Base-by-base conservation (phyloP, 108 stramenopile genomes). In the Pseudonitzschia pungens region DNA sequence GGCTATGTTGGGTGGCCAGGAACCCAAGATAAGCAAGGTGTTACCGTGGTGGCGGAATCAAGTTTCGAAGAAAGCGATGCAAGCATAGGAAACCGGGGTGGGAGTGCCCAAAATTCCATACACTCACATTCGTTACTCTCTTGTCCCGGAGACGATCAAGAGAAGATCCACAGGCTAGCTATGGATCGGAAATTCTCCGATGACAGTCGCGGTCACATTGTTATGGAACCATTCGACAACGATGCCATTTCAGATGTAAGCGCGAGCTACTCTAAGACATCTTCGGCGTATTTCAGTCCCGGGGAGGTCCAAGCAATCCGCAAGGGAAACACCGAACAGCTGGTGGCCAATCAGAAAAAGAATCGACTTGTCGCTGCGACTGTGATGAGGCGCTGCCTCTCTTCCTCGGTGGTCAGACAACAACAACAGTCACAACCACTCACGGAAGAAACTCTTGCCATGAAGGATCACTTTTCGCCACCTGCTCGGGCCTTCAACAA, bases 1-100 rank as follows among this genome's bases (percentile, higher is more conserved):
- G 76, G 68, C 14, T 83, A 82, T 56, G 79, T 83, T 15, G 87
- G 84, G 65, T 93, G 92, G 92, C 92, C 92, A 18, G 92, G 92
- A 4, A 93, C 92, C 0, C 85, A 90, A 16, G 88, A 93, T 59
- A 81, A 75, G 56, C 74, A 76, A 21, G 92, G 92, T 0, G 79
- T 58, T 28, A 72, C 71, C 31, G 79, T 81, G 2, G 74, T 75
- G 27, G 64, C 63, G 16, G 75, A 86, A 56, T 79, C 85, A n/a
- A 87, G 87, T 68, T 87, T 86, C 72, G 86, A 85, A 21, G 89
- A 86, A 43, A 85, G 84, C 56, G 57, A 59, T 10, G 45, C 53
- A 15, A 68, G 75, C n/a, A 57, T 26, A 18, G 55, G 36, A 36
- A 36, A 36, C 36, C 36, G 6, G 4, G 36, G 36, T 36, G 36